A percentile compares a stretch with the other conserved stretches of the same genome.
Conservation (phyloP, 2,329 filamentous ascomycete genomes). For the Paraconiothyrium sp. region DNA sequence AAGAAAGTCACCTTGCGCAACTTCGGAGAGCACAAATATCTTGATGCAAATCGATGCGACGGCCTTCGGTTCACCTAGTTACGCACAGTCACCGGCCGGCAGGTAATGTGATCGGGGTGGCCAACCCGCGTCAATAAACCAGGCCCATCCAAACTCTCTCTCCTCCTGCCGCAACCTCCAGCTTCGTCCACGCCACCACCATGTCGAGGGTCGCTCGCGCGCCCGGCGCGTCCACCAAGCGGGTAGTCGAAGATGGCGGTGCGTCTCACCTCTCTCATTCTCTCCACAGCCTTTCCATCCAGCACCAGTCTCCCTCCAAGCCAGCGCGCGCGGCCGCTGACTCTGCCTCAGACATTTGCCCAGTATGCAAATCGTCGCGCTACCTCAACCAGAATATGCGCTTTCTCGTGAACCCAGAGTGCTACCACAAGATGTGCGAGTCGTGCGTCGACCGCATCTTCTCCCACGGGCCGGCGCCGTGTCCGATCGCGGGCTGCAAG, state of each 20-base stretch:
- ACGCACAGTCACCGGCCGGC: neutral
- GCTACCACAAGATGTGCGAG: conserved; percentile 99
- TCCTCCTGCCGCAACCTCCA: conserved; percentile 11
- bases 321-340: conserved; percentile 31
- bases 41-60: neutral
- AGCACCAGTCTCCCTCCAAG: conserved; percentile 26
- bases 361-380: conserved; percentile 94
- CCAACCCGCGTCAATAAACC: conserved; percentile 27
- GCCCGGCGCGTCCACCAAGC: conserved; percentile 40
- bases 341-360: conserved; percentile 76
- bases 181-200: conserved; percentile 22
- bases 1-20: conserved; percentile 1
- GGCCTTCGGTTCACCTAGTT: too few relatives aligned
- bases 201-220: conserved; percentile 49
- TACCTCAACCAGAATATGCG: conserved; percentile 95
- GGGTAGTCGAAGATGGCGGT: conserved; percentile 48
- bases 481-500: conserved; percentile 87
- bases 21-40: neutral
- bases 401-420: conserved; percentile 97
- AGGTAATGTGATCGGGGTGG: neutral
- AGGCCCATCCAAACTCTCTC: neutral
- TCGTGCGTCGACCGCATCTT: conserved; percentile 96
- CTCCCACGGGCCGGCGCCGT: conserved; percentile 88
- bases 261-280: conserved; percentile 45
- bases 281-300: conserved; percentile 42